These are phyloP conservation scores for Tephrocybe sp. DNA, from an alignment of 768 basidiomycete species.

Conservation along the genomic window DNA sequence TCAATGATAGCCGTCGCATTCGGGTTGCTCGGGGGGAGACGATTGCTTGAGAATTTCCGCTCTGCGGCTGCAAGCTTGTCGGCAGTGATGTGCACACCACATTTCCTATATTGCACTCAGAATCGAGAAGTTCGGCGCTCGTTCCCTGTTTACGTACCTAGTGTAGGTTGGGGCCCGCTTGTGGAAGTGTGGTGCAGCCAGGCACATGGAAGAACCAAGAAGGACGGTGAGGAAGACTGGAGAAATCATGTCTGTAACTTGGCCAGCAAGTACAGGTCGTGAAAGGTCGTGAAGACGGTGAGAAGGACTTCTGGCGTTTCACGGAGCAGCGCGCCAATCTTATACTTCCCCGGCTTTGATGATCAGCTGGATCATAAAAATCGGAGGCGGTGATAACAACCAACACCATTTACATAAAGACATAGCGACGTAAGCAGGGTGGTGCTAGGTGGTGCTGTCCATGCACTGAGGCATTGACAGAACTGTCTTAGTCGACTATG, in stretches of 20 bases:
- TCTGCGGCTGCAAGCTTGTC: constrained; percentile 33
- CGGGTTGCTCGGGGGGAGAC: constrained; percentile 25
- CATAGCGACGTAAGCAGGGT: no score
- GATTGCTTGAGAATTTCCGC: constrained; percentile 35
- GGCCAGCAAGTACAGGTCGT: constrained; percentile 12
- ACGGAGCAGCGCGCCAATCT: no score
- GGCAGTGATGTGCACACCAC: constrained; percentile 36
- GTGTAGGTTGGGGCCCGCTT: constrained; percentile 9
- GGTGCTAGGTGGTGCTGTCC: no score
- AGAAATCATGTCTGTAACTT: constrained; percentile 17
- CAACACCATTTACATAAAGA: no score
- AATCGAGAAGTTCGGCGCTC: no score
- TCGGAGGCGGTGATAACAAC: no score
- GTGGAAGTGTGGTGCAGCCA: constrained; percentile 16
- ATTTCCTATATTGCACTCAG: constrained; percentile 22
- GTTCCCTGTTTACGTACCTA: neutral
- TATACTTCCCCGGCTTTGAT: no score
- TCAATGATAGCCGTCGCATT: constrained; percentile 32
- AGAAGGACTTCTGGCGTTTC: constrained; percentile 2
- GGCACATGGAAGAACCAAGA: constrained; percentile 16
- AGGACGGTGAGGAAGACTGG: constrained; percentile 15
- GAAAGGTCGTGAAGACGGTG: constrained; percentile 11
- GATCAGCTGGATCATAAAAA: no score
- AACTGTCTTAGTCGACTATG: no score
- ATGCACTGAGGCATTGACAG: neutral